A percentile compares a stretch with the other conserved stretches of the same genome.
Conservation (phyloP, 2,329 filamentous ascomycete genomes). For the Colletotrichum cereale region DNA sequence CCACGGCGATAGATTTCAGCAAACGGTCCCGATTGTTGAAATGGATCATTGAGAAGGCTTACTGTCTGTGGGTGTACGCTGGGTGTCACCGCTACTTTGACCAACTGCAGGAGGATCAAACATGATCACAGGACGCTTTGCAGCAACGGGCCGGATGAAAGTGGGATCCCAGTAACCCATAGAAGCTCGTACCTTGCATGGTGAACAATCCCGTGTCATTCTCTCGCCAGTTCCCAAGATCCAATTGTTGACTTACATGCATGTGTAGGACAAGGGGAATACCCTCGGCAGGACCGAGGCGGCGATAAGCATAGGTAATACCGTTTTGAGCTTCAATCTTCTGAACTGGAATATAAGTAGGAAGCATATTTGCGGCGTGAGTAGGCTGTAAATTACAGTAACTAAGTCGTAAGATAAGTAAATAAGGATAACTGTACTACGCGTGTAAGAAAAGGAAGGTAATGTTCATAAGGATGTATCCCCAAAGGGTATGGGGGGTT, state of each 20-base stretch:
- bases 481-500: too few species aligned
- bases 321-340: slow-evolving; percentile 25
- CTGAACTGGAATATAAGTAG: slow-evolving; percentile 28
- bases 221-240: background rate
- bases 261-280: slow-evolving; percentile 31
- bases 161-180: slow-evolving; percentile 35
- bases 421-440: too few species aligned
- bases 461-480: too few species aligned
- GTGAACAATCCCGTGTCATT: background rate
- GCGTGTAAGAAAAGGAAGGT: too few species aligned
- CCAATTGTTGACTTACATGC: slow-evolving; percentile 9
- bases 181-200: slow-evolving; percentile 14
- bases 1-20: background rate
- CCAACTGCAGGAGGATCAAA: slow-evolving; percentile 30
- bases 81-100: slow-evolving; percentile 11
- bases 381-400: too few species aligned
- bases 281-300: slow-evolving; percentile 9
- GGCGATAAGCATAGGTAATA: slow-evolving; percentile 28
- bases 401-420: too few species aligned
- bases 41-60: background rate
- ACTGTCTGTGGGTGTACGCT: slow-evolving; percentile 24
- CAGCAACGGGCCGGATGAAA: slow-evolving; percentile 17
- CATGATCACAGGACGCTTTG: slow-evolving; percentile 31
- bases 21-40: accelerated
- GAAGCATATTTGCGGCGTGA: background rate